These are phyloP conservation scores for Rhododendron mucronatum DNA, from an alignment of 148 eudicot species.

Conservation along the genomic window DNA sequence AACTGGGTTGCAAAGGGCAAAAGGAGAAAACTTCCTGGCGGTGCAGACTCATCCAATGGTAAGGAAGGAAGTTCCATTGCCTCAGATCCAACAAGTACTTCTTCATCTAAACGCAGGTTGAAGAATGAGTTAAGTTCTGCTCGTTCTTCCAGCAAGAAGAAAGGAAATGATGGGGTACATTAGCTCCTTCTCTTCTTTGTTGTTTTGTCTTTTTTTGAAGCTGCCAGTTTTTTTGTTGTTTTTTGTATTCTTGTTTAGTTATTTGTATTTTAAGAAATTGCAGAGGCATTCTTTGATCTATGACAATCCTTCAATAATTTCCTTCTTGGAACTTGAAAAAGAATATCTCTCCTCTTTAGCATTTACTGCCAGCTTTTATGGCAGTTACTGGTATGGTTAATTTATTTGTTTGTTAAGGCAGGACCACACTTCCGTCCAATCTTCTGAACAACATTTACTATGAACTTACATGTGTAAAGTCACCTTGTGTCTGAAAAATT, in stretches of 20 bases:
- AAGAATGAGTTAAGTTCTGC: conserved; percentile 32
- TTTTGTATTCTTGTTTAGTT: neutral
- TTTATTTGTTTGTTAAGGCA: neutral
- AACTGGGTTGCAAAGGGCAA: conserved; percentile 87
- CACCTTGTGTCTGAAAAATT: neutral
- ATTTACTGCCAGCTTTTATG: conserved; percentile 3
- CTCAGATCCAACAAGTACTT: conserved; percentile 28
- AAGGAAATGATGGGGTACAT: conserved; percentile 83
- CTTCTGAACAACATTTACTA: neutral
- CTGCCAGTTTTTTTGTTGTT: neutral
- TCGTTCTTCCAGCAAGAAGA: conserved; percentile 46
- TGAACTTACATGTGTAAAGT: neutral
- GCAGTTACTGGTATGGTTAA: neutral
- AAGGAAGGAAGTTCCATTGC: conserved; percentile 33
- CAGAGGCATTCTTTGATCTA: neutral
- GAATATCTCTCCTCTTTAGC: neutral
- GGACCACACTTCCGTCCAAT: neutral
- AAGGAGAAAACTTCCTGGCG: conserved; percentile 55
- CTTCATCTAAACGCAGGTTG: conserved; percentile 35
- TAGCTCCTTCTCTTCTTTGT: conserved; percentile 1
- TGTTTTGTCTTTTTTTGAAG: neutral
- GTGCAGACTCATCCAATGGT: conserved; percentile 34
- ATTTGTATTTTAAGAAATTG: neutral
- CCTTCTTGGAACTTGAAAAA: neutral
- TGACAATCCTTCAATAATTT: neutral